A percentile compares a stretch with the other conserved stretches of the same genome.
Conservation (phyloP, 768 basidiomycete species). For the Boletellus ananas region DNA sequence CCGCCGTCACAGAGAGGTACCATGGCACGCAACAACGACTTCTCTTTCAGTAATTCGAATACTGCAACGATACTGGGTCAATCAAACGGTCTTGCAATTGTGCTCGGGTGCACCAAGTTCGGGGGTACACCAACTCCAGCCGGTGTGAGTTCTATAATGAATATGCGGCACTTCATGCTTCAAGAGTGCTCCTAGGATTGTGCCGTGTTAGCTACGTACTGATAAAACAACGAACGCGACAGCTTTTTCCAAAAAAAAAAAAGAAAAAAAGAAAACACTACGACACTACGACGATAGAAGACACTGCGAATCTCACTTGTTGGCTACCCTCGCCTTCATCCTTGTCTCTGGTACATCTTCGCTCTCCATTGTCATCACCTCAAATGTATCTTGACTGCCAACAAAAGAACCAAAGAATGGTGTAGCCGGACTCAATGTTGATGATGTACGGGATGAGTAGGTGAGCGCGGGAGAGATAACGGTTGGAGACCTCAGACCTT, state of each 20-base stretch:
- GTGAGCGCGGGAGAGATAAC: constrained; percentile 66
- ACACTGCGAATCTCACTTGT: constrained; percentile 11
- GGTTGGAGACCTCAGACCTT: constrained; percentile 44
- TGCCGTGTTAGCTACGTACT: constrained; percentile 3
- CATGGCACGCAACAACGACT: no score
- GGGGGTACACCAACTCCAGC: no score
- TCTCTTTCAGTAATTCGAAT: no score
- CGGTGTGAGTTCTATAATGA: no score
- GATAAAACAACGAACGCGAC: constrained; percentile 6
- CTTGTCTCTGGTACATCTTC: constrained; percentile 25
- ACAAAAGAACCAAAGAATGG: constrained; percentile 65
- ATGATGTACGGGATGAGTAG: constrained; percentile 60
- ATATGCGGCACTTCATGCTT: no score
- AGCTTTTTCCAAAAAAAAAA: constrained; percentile 10
- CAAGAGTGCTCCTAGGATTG: no score
- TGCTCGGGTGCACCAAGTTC: no score
- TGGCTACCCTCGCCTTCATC: constrained; percentile 17
- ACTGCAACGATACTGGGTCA: no score
- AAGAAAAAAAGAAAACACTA: not conserved
- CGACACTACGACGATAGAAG: not conserved
- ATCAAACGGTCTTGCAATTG: no score
- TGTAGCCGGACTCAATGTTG: constrained; percentile 66
- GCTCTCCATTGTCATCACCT: constrained; percentile 18
- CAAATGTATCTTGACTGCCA: constrained; percentile 30
- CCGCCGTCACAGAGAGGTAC: no score